Evolutionary conservation across 2,329 filamentous ascomycete species (phyloP).

Genomic region (Claviceps monticola): DNA sequence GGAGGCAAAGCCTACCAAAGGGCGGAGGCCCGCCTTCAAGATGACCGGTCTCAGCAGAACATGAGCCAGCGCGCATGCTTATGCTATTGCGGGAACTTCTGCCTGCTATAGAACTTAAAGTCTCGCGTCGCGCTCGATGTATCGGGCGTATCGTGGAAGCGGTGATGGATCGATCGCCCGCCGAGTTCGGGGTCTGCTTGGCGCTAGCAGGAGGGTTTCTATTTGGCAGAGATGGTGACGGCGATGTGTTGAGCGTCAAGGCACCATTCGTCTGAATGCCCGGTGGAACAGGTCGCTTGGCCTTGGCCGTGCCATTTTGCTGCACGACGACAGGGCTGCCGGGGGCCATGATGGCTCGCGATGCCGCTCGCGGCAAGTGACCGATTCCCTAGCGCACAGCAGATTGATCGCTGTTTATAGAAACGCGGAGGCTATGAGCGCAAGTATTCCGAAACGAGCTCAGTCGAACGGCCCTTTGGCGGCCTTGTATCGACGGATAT

Average conservation of each 20-base stretch:
- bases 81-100: slow-evolving; percentile 37
- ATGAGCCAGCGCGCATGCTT: slow-evolving; percentile 34
- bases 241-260: slow-evolving; percentile 42
- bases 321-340: slow-evolving; percentile 32
- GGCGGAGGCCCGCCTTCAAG: slow-evolving; percentile 33
- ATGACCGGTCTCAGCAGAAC: slow-evolving; percentile 27
- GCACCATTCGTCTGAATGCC: slow-evolving; percentile 53
- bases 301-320: slow-evolving; percentile 38
- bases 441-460: slow-evolving; percentile 5
- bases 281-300: slow-evolving; percentile 53
- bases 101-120: slow-evolving; percentile 27
- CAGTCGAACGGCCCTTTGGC: neutral
- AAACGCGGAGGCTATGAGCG: neutral
- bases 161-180: slow-evolving; percentile 23
- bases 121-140: slow-evolving; percentile 47
- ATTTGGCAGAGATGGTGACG: slow-evolving; percentile 41
- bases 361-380: slow-evolving; percentile 4
- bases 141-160: slow-evolving; percentile 32
- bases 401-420: neutral
- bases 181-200: slow-evolving; percentile 23
- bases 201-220: slow-evolving; percentile 37
- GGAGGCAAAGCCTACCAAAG: slow-evolving; percentile 29
- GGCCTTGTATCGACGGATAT: neutral
- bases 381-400: slow-evolving; percentile 2
- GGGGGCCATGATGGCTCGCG: slow-evolving; percentile 35